Conservation (phyloP, 345 rosid species). For the Brassica cretica region DNA sequence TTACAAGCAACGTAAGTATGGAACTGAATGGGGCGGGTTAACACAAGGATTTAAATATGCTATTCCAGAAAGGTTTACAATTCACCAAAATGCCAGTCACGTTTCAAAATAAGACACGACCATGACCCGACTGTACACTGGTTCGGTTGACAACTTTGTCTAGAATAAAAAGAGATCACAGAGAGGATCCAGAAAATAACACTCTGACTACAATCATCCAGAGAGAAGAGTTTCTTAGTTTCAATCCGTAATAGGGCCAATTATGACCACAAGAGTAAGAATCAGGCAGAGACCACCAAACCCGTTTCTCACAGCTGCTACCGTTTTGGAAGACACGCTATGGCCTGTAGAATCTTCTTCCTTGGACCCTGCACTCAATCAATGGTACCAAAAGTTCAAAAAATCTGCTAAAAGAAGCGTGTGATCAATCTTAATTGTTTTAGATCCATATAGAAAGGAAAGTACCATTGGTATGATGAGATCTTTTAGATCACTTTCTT, state of each 20-base stretch:
- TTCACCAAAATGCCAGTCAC: background rate
- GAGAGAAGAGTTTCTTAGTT: conserved; percentile 15
- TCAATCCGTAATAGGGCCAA: conserved; percentile 12
- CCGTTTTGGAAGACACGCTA: conserved; percentile 56
- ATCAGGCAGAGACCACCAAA: background rate
- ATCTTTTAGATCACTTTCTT: conserved; percentile 89
- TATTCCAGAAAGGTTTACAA: background rate
- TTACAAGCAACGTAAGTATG: background rate
- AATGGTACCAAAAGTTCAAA: background rate
- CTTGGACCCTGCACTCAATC: conserved; percentile 77
- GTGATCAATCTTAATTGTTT: background rate
- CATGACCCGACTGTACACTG: background rate
- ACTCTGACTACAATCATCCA: conserved; percentile 20
- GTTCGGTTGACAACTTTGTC: conserved; percentile 11
- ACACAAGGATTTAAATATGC: background rate
- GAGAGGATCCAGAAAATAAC: conserved; percentile 12
- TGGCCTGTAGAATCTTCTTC: conserved; percentile 86
- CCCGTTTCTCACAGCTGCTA: conserved; percentile 22
- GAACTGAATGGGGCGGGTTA: background rate
- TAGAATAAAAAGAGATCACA: background rate
- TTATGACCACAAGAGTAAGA: background rate
- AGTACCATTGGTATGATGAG: conserved; percentile 60
- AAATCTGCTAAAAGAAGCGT: background rate
- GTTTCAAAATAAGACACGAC: conserved; percentile 3
- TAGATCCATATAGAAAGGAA: background rate